Evolutionary conservation across 2,329 filamentous ascomycete genomes (phyloP).

Genomic region (Trichoderma guizhouense): DNA sequence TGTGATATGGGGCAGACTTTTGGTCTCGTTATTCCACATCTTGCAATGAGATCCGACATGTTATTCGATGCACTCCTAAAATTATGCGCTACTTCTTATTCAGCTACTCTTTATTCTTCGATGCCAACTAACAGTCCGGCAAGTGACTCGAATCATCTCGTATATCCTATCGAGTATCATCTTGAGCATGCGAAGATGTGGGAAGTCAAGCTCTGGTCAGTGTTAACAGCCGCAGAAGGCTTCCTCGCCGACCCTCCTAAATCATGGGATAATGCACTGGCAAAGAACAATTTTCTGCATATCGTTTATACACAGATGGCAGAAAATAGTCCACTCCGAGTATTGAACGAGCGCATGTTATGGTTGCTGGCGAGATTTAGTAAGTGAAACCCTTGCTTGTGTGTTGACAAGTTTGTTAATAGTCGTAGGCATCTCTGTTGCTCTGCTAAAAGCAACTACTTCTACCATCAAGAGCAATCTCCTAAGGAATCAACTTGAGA

Average conservation of each 20-base stretch:
- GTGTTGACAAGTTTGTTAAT: not conserved
- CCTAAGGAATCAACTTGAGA: not conserved
- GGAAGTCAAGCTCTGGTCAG: not conserved
- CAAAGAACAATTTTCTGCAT: not conserved
- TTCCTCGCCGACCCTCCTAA: not conserved
- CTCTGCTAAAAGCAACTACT: not conserved
- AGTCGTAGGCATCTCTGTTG: not conserved
- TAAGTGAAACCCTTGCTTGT: not conserved
- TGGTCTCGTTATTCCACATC: conserved; percentile 2
- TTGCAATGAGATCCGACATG: not conserved
- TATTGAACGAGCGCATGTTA: not conserved
- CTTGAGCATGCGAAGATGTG: not conserved
- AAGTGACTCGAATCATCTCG: not conserved
- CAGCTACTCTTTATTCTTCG: too few species aligned
- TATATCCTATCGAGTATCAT: not conserved
- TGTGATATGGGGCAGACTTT: not conserved
- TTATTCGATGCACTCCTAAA: not conserved
- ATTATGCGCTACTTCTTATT: not conserved
- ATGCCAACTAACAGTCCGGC: too few species aligned
- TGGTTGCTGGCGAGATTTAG: conserved; percentile 2
- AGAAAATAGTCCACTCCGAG: not conserved
- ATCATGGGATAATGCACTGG: not conserved
- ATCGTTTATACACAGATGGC: not conserved
- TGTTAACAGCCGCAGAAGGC: not conserved
- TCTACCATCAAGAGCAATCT: not conserved